Conservation (phyloP, 345 rosid species). For the Streptanthus diversifolius region DNA sequence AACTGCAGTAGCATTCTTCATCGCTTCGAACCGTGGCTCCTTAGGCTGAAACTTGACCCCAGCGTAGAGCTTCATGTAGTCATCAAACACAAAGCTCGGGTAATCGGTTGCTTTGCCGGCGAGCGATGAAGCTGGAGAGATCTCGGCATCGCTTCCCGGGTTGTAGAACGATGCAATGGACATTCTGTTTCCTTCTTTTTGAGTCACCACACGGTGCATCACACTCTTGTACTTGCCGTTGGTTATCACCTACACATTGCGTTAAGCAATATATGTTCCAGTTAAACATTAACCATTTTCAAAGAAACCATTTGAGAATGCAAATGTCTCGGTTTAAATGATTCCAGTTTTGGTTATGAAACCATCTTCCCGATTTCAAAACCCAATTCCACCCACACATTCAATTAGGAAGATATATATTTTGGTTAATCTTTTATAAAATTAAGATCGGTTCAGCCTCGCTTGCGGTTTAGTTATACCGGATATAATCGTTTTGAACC, state of each 20-base stretch:
- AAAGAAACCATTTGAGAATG: background rate
- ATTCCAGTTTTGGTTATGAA: background rate
- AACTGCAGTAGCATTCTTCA: conserved; percentile 52
- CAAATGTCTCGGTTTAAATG: background rate
- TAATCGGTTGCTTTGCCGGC: conserved; percentile 53
- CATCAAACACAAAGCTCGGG: conserved; percentile 84
- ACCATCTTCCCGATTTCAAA: background rate
- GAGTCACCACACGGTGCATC: conserved; percentile 74
- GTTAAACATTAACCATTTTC: background rate
- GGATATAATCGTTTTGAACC: background rate
- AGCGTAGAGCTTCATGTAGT: conserved; percentile 89
- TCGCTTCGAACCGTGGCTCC: conserved; percentile 82
- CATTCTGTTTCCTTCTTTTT: conserved; percentile 76
- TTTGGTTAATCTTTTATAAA: too few relatives aligned
- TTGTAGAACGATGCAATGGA: conserved; percentile 93
- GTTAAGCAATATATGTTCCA: background rate
- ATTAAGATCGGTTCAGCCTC: background rate
- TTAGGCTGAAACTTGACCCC: conserved; percentile 84
- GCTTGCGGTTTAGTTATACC: background rate
- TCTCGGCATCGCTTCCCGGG: conserved; percentile 78
- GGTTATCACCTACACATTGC: conserved; percentile 59
- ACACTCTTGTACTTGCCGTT: conserved; percentile 95
- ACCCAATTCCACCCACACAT: background rate
- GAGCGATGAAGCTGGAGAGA: conserved; percentile 69
- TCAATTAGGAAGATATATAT: background rate